Evolutionary conservation across 208 protist species (phyloP), one percentile per base, ranked within the genome.

Genomic region (Leishmania major): DNA sequence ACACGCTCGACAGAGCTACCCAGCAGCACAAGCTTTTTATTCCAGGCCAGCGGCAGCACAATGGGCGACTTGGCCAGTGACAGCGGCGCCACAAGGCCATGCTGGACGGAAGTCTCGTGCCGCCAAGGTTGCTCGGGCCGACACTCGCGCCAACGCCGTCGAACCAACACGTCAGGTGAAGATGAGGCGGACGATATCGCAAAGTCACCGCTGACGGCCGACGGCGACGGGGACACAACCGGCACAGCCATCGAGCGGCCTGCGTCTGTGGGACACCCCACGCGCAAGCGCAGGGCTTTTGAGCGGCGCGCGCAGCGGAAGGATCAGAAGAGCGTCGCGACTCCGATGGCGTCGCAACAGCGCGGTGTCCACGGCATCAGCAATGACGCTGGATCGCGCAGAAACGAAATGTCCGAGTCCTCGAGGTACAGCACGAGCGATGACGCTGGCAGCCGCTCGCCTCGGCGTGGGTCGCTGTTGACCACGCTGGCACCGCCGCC

Each of bases 21-120:
- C 66, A 55, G 64, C 69, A 83, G 71, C 64, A 19, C 28, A n/a
- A 85, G 72, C 40, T 19, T 72, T 25, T 77, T 49, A 51, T 51
- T 62, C 64, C 76, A 75, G 59, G 77, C 8, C 60, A 82, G 53
- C 28, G 22, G 53, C 49, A 51, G 53, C 35, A 31, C 60, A 22
- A 62, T 45, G 49, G 40, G 55, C 35, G 35, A 22, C 78, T 70
- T 55, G 31, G 47, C n/a, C 10, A 64, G 55, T 55, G 51, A 45
- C n/a, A 75, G 35, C 25, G 69, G 43, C 66, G 51, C 51, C 25
- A 13, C 13, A n/a, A 55, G 78, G 28, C 11, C 31, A 45, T 6
- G 57, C 40, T 66, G 17, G 25, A 15, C 22, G 19, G 37, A 53
- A 5, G 75, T 31, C 37, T 40, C 75, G 57, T 66, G 11, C 10